A percentile compares a stretch with the other conserved stretches of the same genome.
These are phyloP conservation scores for Sugiyamaella mastotermitis DNA, from an alignment of 805 yeast species.

Conservation along the genomic window DNA sequence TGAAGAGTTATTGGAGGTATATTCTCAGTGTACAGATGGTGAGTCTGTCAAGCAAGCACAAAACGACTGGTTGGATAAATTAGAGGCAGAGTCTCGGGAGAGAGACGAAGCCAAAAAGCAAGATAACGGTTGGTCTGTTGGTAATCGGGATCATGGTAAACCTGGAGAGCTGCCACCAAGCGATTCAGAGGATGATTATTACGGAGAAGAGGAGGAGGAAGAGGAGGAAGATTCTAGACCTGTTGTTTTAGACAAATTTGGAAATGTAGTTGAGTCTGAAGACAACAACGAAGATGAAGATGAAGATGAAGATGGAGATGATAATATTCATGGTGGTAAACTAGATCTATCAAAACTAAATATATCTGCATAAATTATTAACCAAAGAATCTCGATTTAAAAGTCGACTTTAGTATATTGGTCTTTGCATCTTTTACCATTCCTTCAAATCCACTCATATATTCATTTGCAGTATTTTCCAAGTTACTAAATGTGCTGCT, in stretches of 20 bases:
- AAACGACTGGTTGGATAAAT: constrained; percentile 60
- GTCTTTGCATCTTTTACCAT: constrained; percentile 23
- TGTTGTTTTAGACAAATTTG: constrained; percentile 6
- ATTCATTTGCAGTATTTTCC: constrained; percentile 41
- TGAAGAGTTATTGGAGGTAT: constrained; percentile 65
- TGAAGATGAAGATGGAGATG: constrained; percentile 9
- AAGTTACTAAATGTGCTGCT: constrained; percentile 36
- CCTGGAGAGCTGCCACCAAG: constrained; percentile 25
- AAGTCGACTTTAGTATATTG: constrained; percentile 18
- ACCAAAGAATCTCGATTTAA: constrained; percentile 20
- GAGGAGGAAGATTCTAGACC: constrained; percentile 4
- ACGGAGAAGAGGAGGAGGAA: constrained; percentile 4
- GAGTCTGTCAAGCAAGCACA: constrained; percentile 69
- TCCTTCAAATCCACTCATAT: constrained; percentile 38
- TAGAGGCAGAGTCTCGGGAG: constrained; percentile 39
- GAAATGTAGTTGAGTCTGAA: constrained; percentile 3
- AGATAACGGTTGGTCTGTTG: constrained; percentile 70
- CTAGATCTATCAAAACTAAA: neutral
- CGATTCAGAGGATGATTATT: constrained; percentile 18
- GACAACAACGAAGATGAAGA: constrained; percentile 5
- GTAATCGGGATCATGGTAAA: constrained; percentile 59
- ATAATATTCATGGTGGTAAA: constrained; percentile 10
- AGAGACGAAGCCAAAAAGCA: constrained; percentile 33
- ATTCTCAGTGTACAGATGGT: constrained; percentile 75
- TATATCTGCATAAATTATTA: neutral